phyloP scores from a whole-genome alignment of 2,329 filamentous ascomycete genomes.

The Hymenoscyphus fraxineus region DNA sequence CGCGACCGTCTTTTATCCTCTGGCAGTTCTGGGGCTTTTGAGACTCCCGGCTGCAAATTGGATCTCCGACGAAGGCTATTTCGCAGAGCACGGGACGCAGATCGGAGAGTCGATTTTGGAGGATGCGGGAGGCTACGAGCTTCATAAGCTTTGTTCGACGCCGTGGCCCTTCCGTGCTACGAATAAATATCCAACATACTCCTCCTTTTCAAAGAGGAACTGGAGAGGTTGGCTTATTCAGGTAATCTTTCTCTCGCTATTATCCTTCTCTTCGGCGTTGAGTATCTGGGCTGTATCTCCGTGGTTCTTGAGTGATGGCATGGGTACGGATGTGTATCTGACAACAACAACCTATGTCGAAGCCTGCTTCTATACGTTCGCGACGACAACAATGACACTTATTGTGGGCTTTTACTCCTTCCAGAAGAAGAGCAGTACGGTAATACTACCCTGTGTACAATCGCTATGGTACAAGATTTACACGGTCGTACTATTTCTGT shows the following conservation, averaged over 20 bases:
- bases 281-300: background rate
- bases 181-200: background rate
- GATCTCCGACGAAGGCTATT: slow-evolving; percentile 9
- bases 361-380: background rate
- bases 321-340: background rate
- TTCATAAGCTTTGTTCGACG: no score
- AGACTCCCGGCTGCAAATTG: slow-evolving; percentile 7
- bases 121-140: no score
- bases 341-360: background rate
- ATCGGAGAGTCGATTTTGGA: no score
- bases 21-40: slow-evolving; percentile 4
- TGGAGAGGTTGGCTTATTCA: background rate
- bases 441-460: slow-evolving; percentile 9
- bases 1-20: slow-evolving; percentile 3
- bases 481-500: background rate
- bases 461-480: slow-evolving; percentile 10
- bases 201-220: background rate
- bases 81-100: background rate
- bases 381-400: background rate
- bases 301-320: background rate
- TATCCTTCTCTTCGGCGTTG: background rate
- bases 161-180: no score
- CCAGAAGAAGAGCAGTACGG: background rate
- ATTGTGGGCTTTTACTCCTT: background rate
- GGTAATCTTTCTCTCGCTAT: background rate